Evolutionary conservation across 2,329 filamentous ascomycete species (phyloP).

Genomic region (Zymoseptoria tritici): DNA sequence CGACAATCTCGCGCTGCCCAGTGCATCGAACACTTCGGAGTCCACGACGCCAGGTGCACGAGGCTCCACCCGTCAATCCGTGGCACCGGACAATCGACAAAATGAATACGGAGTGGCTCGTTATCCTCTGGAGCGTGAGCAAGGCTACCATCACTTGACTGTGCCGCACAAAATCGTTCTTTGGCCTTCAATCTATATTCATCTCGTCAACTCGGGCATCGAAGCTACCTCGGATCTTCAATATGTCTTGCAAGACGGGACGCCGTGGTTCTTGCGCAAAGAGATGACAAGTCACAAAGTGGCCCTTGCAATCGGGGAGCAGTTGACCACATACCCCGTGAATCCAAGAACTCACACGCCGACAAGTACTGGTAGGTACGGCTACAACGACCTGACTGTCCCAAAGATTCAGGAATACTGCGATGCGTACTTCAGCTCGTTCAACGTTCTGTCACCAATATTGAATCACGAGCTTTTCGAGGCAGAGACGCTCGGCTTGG

Average conservation of each 20-base stretch:
- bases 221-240: slow-evolving; percentile 29
- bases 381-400: slow-evolving; percentile 36
- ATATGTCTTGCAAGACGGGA: slow-evolving; percentile 32
- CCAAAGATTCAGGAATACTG: slow-evolving; percentile 46
- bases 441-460: slow-evolving; percentile 53
- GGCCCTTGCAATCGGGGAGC: slow-evolving; percentile 23
- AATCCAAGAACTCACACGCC: slow-evolving; percentile 5
- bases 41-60: slow-evolving; percentile 7
- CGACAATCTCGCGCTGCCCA: slow-evolving; percentile 33
- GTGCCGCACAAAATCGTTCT: slow-evolving; percentile 47
- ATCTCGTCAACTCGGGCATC: slow-evolving; percentile 30
- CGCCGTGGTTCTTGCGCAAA: slow-evolving; percentile 33
- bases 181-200: slow-evolving; percentile 37
- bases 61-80: slow-evolving; percentile 7
- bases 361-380: slow-evolving; percentile 16
- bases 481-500: slow-evolving; percentile 39
- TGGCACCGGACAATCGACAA: slow-evolving; percentile 6
- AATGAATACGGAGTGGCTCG: slow-evolving; percentile 4
- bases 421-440: slow-evolving; percentile 52
- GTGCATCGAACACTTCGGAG: slow-evolving; percentile 11
- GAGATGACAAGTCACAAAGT: slow-evolving; percentile 28
- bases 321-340: slow-evolving; percentile 20
- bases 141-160: slow-evolving; percentile 27
- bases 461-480: slow-evolving; percentile 51
- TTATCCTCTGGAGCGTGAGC: slow-evolving; percentile 17